phyloP scores from a whole-genome alignment of 352 stramenopile species.

The Pythium scleroteichum region DNA sequence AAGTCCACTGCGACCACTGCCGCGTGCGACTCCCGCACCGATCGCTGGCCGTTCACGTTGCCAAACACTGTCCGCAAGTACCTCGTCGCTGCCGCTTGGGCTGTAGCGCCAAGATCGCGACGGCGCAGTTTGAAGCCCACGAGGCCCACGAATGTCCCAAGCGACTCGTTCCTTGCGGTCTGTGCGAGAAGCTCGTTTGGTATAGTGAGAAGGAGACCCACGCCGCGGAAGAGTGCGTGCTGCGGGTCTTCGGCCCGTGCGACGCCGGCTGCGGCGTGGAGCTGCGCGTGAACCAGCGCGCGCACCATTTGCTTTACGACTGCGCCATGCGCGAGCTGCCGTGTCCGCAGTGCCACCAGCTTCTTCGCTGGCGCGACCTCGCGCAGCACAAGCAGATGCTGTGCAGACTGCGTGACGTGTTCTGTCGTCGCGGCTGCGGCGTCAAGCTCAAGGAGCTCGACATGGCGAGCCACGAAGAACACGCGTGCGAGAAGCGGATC shows the following conservation, averaged over 20 bases:
- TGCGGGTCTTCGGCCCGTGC: conserved; percentile 52
- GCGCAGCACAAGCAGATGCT: conserved; percentile 45
- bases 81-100: conserved; percentile 56
- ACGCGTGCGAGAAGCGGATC: conserved; percentile 44
- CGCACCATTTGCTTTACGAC: conserved; percentile 56
- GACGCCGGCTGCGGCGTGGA: conserved; percentile 42
- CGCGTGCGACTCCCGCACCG: conserved; percentile 33
- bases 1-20: conserved; percentile 59
- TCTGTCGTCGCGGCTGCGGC: conserved; percentile 61
- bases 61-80: conserved; percentile 34
- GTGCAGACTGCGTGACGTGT: conserved; percentile 52
- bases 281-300: conserved; percentile 52
- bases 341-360: conserved; percentile 51
- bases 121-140: conserved; percentile 30
- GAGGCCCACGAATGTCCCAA: conserved; percentile 57
- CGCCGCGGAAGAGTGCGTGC: conserved; percentile 43
- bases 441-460: conserved; percentile 41
- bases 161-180: conserved; percentile 51
- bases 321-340: conserved; percentile 48
- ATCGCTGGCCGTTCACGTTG: conserved; percentile 38
- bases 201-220: conserved; percentile 48
- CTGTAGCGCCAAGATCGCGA: conserved; percentile 34
- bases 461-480: conserved; percentile 41
- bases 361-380: conserved; percentile 37
- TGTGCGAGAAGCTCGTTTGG: conserved; percentile 52